Evolutionary conservation across 2,329 filamentous ascomycete species (phyloP).

Genomic region (Penicillium occitanis): DNA sequence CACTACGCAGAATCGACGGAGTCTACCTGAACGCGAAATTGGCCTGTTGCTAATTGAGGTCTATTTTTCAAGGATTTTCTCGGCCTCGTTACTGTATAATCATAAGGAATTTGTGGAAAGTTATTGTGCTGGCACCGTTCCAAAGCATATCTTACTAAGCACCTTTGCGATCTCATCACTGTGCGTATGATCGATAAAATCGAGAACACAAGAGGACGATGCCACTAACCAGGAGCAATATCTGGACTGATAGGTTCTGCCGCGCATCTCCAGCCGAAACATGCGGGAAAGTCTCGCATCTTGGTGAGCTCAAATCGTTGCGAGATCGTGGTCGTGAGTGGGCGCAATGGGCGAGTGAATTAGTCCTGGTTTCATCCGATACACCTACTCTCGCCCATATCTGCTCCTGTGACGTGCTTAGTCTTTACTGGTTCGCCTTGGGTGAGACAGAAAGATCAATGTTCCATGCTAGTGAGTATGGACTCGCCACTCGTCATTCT

Average conservation of each 20-base stretch:
- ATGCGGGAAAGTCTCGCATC: conserved; percentile 7
- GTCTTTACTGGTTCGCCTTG: conserved; percentile 16
- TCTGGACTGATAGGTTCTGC: neutral
- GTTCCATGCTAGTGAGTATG: conserved; percentile 8
- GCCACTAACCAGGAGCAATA: neutral
- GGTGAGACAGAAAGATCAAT: conserved; percentile 11
- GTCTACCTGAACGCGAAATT: conserved; percentile 7
- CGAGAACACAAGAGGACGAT: neutral
- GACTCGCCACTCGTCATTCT: neutral
- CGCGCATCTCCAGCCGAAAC: conserved; percentile 4
- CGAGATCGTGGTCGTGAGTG: conserved; percentile 11
- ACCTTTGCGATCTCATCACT: conserved; percentile 14
- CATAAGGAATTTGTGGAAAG: conserved; percentile 9
- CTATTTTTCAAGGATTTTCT: conserved; percentile 13
- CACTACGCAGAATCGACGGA: neutral
- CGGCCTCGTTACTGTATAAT: conserved; percentile 8
- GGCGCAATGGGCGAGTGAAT: conserved; percentile 12
- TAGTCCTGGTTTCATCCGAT: neutral
- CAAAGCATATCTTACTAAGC: conserved; percentile 9
- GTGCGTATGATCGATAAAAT: conserved; percentile 7
- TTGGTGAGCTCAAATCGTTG: conserved; percentile 9
- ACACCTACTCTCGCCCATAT: neutral
- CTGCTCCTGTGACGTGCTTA: conserved; percentile 12
- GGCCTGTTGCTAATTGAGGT: conserved; percentile 13
- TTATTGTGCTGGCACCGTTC: conserved; percentile 9